These are phyloP conservation scores for Codiaeum variegatum DNA, from an alignment of 441 rosid genomes.

Conservation along the genomic window DNA sequence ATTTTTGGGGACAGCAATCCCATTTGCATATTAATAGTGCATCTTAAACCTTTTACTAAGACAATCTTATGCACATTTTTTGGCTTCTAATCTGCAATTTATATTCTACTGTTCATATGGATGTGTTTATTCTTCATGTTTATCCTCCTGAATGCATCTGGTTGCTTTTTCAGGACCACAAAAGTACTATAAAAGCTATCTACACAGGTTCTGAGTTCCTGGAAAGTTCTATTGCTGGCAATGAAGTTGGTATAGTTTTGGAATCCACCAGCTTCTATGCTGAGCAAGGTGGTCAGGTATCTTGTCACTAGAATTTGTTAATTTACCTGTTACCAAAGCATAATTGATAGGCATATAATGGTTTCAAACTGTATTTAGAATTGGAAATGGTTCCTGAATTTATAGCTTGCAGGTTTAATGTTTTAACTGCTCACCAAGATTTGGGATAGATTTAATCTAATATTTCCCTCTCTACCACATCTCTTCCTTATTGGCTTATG, in stretches of 20 bases:
- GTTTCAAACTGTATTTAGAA: background rate
- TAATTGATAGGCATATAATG: background rate
- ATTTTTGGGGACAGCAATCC: background rate
- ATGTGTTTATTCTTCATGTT: background rate
- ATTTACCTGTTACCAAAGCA: background rate
- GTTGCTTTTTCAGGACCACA: slow-evolving; percentile 51
- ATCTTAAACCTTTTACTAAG: background rate
- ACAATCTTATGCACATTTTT: background rate
- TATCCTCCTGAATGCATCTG: background rate
- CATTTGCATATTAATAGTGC: background rate
- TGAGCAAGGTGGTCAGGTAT: slow-evolving; percentile 99
- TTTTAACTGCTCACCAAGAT: background rate
- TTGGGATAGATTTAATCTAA: background rate
- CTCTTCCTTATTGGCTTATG: slow-evolving; percentile 2
- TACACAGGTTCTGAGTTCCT: slow-evolving; percentile 77
- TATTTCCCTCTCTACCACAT: background rate
- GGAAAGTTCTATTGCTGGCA: slow-evolving; percentile 42
- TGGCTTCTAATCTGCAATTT: background rate
- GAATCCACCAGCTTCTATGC: slow-evolving; percentile 91
- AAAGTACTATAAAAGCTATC: slow-evolving; percentile 70
- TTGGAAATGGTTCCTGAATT: background rate
- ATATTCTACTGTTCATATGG: background rate
- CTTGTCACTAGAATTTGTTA: slow-evolving; percentile 8
- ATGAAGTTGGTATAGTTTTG: slow-evolving; percentile 73
- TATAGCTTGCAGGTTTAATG: too few relatives aligned